Evolutionary conservation across 306 rosid species (phyloP).

Genomic region (Prunus kanzakura): DNA sequence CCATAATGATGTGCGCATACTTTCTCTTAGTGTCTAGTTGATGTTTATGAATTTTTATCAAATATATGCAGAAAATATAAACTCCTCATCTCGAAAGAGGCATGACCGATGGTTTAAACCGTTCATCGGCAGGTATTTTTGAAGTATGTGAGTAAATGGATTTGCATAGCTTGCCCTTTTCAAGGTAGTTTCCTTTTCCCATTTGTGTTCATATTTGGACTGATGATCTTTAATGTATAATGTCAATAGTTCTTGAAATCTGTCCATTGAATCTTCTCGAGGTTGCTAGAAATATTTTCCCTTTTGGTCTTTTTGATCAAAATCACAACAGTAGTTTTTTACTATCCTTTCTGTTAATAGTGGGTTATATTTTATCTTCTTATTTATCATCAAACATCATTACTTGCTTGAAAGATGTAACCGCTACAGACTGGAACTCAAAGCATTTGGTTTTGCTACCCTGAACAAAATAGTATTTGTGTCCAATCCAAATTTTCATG

Average conservation of each 20-base stretch:
- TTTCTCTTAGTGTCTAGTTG: conserved; percentile 27
- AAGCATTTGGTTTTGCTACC: background rate
- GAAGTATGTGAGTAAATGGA: conserved; percentile 89
- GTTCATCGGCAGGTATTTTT: conserved; percentile 62
- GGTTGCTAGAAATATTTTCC: background rate
- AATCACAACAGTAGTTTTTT: background rate
- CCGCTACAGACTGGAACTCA: background rate
- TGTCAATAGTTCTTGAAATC: background rate
- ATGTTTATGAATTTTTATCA: conserved; percentile 10
- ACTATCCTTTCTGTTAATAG: background rate
- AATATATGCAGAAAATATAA: conserved; percentile 16
- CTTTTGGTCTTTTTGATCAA: background rate
- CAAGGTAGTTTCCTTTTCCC: conserved; percentile 51
- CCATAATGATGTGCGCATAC: conserved; percentile 60
- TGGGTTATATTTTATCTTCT: no score
- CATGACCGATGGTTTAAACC: conserved; percentile 25
- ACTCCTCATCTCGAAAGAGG: background rate
- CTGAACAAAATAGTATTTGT: background rate
- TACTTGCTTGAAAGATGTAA: background rate
- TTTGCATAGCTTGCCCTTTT: conserved; percentile 86
- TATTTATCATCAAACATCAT: no score
- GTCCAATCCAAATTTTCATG: background rate
- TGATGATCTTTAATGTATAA: background rate
- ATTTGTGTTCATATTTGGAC: background rate
- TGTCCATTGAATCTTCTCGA: background rate